Evolutionary conservation across 352 stramenopile species (phyloP), one percentile per base, ranked within the genome.

Genomic region (Blastocystis hominis): DNA sequence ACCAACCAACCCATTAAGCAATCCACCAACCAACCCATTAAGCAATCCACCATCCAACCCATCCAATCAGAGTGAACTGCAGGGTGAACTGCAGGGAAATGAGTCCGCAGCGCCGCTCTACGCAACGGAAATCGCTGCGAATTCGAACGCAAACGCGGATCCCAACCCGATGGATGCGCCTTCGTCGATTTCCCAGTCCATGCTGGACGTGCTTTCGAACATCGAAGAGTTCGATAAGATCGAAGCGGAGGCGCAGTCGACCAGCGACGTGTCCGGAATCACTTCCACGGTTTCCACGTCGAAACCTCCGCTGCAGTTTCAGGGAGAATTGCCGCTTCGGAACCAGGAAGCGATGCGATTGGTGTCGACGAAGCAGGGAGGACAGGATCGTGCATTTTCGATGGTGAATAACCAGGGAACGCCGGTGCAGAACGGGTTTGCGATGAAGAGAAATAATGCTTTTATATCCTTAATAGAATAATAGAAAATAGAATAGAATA

Each of bases 391-490:
- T 66, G 72, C 47, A 66, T 53, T 66, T 3, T 53, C 72, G 38
- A 44, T 84, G 0, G 10, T 20, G 2, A 59, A 59, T 59, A 59
- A 59, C n/a, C 50, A 59, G n/a, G 13, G 10, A 59, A 59, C n/a
- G 13, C 50, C 50, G 13, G n/a, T 59, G 13, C 59, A 84, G 44
- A 84, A 84, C 46, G 72, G 44, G 3, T 68, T 84, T 84, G 59
- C 72, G 9, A 66, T 68, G n/a, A 84, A 84, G 36, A 59, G 72
- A 47, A 84, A 40, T 64, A 13, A 7, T 10, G 24, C 72, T 69
- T 84, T 84, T 50, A 84, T 84, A 84, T 84, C 72, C 72, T 84
- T 64, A 30, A 30, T 30, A 30, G 24, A 30, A 30, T 30, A 30
- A 30, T 30, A 30, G 24, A 30, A 30, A 30, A 30, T 30, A 30